Conservation (phyloP, 2,329 filamentous ascomycete genomes). For the Ceratocystis diversiconidia region DNA sequence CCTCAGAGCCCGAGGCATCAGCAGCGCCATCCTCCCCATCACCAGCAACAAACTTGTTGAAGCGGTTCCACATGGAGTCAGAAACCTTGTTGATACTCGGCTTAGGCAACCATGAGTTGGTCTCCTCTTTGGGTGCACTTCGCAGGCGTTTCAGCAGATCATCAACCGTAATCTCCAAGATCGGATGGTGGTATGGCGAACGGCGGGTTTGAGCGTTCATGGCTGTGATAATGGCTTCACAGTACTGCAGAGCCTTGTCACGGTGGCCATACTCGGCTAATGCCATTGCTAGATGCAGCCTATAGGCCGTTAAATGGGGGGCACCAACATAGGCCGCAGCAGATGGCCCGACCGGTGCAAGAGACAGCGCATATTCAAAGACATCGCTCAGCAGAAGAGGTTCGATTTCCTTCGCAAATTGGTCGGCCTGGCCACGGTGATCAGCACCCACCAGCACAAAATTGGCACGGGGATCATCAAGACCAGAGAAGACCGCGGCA, state of each 20-base stretch:
- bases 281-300: slow-evolving; percentile 71
- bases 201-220: slow-evolving; percentile 69
- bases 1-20: slow-evolving; percentile 45
- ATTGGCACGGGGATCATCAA: slow-evolving; percentile 64
- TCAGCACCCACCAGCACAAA: slow-evolving; percentile 79
- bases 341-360: slow-evolving; percentile 42
- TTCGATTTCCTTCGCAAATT: slow-evolving; percentile 68
- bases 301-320: slow-evolving; percentile 71
- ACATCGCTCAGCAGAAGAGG: slow-evolving; percentile 88
- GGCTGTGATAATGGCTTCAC: slow-evolving; percentile 62
- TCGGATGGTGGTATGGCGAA: slow-evolving; percentile 71
- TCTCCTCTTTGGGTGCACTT: slow-evolving; percentile 69
- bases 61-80: slow-evolving; percentile 75
- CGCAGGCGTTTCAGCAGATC: slow-evolving; percentile 73
- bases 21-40: slow-evolving; percentile 71
- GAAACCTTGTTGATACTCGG: slow-evolving; percentile 94
- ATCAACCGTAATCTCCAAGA: slow-evolving; percentile 62
- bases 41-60: slow-evolving; percentile 91
- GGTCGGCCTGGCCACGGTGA: slow-evolving; percentile 54
- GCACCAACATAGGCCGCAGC: slow-evolving; percentile 45
- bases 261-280: slow-evolving; percentile 73
- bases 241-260: slow-evolving; percentile 79
- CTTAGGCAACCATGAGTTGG: slow-evolving; percentile 81
- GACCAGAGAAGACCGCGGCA: slow-evolving; percentile 58
- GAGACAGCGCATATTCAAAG: slow-evolving; percentile 76